Evolutionary conservation across 352 stramenopile genomes (phyloP), one percentile per base, ranked within the genome.

Genomic region (Peronospora belbahrii): DNA sequence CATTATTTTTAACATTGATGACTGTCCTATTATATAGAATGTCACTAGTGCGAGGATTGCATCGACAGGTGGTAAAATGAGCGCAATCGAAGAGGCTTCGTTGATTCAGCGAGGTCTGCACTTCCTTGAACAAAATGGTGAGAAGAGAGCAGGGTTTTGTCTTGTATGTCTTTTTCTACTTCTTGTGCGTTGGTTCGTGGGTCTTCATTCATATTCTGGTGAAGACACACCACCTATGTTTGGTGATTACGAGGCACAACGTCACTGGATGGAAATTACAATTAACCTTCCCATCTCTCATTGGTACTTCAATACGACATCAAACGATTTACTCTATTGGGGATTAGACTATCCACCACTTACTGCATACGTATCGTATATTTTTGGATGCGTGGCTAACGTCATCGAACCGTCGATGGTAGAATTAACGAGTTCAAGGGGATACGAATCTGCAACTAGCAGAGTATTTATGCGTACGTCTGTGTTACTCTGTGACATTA

Each of bases 191-290:
- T 94, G 83, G 75, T 31, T 89, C 22, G 76, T 92, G 8, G 74
- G 79, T 0, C 61, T 94, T 4, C 73, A 93, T 40, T 74, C 68
- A 44, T 95, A 93, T 70, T 94, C 83, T 6, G 85, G 85, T 11
- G 69, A 67, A n/a, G 41, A 44, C 36, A 86, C 61, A 25, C 66
- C 78, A 34, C 83, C 86, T 13, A 88, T 94, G 72, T 96, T 94
- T 56, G 96, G 96, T 27, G 96, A 99, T 64, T 98, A 96, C 67
- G 96, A 99, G 62, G 96, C 95, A 2, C 95, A 99, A 66, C 86
- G 96, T 25, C 96, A 99, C 69, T 99, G 96, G 96, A 99, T 99
- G 95, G 96, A 99, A 74, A 74, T 99, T 37, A 98, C 96, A 20
- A 77, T 80, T 33, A 73, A 95, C 44, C 52, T 98, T 43, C 94